Evolutionary conservation across 2,329 filamentous ascomycete species (phyloP), one percentile per base, ranked within the genome.

Genomic region (Diaporthe australafricana): DNA sequence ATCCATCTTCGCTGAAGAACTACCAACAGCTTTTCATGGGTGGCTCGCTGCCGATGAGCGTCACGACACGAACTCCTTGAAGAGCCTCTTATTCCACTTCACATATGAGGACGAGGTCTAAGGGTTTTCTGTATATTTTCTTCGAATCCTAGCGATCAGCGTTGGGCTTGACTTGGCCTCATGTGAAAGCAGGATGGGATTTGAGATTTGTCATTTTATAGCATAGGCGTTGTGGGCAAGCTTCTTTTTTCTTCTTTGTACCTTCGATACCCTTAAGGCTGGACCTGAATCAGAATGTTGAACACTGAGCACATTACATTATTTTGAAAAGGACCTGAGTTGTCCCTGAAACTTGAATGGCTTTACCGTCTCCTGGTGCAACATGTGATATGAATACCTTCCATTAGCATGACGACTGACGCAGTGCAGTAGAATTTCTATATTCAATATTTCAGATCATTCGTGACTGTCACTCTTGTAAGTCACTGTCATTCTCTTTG

Each of bases 1-100:
- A 48, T 2, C 67, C 42, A 16, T n/a, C 53, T 14, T 69, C 67
- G n/a, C 20, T 38, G 14, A 69, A 50, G 22, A 69, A 60, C 14
- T 48, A 60, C n/a, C 22, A 42, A 27, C 40, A 60, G 5, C n/a
- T 57, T 22, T 69, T 69, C 53, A 35, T 60, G 30, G 16, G 14
- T 22, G 67, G 67, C 11, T 60, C 67, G 14, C 47, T 60, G 8
- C 53, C 67, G 1, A 69, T 69, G 67, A 69, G 42, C n/a, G 53
- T 69, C 2, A 69, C 53, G 7, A 40, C 4, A 22, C 42, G 67
- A n/a, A 52, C 32, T 60, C 30, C 25, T 47, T 50, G n/a, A 69
- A 6, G 8, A n/a, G n/a, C n/a, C 17, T 14, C 9, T 25, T 32
- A 50, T 38, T 32, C 5, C 9, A 16, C 8, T 7, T 22, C 16